These are phyloP conservation scores for Claviceps spartinae DNA, from an alignment of 2,329 filamentous ascomycete genomes.

Conservation along the genomic window DNA sequence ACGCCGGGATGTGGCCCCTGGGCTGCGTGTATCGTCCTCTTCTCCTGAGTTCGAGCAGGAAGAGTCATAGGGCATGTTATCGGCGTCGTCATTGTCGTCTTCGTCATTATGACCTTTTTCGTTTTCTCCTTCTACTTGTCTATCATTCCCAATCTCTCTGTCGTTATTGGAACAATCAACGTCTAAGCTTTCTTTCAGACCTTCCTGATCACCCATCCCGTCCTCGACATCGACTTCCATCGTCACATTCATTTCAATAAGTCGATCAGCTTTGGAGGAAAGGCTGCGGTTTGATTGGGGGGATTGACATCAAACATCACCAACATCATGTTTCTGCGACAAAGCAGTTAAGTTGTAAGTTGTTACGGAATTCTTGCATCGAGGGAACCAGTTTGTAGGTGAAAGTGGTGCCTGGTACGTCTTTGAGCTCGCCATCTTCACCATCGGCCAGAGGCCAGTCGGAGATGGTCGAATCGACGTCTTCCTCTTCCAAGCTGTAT, in stretches of 20 bases:
- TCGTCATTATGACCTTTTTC: conserved; percentile 1
- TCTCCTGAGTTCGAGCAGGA: not conserved
- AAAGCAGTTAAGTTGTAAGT: conserved; percentile 45
- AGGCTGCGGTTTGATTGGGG: no score
- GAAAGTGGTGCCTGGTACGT: conserved; percentile 7
- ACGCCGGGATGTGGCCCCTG: not conserved
- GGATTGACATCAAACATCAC: not conserved
- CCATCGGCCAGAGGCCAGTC: conserved; percentile 16
- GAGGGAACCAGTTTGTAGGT: conserved; percentile 19
- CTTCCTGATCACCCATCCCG: not conserved
- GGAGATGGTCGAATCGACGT: conserved; percentile 11
- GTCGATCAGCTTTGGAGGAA: no score
- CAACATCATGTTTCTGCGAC: conserved; percentile 43
- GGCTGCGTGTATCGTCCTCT: not conserved
- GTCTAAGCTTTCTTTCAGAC: not conserved
- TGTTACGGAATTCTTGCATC: conserved; percentile 34
- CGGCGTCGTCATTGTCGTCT: not conserved
- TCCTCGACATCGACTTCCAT: conserved; percentile 4
- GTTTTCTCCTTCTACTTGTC: not conserved
- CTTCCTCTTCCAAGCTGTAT: not conserved
- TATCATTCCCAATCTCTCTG: not conserved
- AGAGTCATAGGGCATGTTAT: not conserved
- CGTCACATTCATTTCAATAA: not conserved
- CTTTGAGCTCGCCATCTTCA: conserved; percentile 10
- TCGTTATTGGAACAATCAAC: not conserved